Percentiles rank a stretch among this genome's conserved stretches.
These are phyloP conservation scores for Haplosporangium gracile DNA, from an alignment of 192 early-diverging fungal genomes.

Conservation along the genomic window DNA sequence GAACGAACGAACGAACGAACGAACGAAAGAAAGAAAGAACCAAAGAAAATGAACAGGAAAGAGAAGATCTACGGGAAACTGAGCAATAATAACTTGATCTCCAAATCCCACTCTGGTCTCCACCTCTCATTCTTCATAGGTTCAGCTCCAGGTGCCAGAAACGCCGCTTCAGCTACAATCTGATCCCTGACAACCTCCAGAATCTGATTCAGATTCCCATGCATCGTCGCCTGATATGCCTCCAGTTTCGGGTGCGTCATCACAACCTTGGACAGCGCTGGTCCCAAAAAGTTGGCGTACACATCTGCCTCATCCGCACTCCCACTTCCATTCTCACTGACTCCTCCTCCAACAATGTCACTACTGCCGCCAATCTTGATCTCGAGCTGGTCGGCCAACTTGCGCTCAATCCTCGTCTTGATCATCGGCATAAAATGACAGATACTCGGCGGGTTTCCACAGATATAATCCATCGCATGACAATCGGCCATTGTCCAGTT, in stretches of 20 bases:
- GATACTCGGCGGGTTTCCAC: conserved; percentile 74
- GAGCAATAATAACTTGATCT: conserved; percentile 37
- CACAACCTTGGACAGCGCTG: conserved; percentile 18
- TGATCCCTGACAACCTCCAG: conserved; percentile 13
- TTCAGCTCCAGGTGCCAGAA: not conserved
- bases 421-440: conserved; percentile 68
- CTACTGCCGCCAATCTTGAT: not conserved
- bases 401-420: conserved; percentile 39
- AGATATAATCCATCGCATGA: conserved; percentile 69
- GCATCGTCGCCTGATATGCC: conserved; percentile 2
- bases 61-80: conserved; percentile 21
- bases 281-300: conserved; percentile 35
- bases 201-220: conserved; percentile 44
- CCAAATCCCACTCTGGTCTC: conserved; percentile 40
- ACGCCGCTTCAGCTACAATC: not conserved
- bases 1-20: too few species aligned
- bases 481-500: conserved; percentile 67
- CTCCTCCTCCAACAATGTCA: too few species aligned
- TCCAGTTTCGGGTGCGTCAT: not conserved
- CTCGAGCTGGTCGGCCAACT: conserved; percentile 14
- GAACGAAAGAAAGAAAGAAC: too few species aligned
- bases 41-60: not conserved
- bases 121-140: conserved; percentile 19
- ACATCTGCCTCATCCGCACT: conserved; percentile 42
- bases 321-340: not conserved